Base-by-base conservation (phyloP, 2,329 filamentous ascomycete species). In the Hymenoscyphus fructigenus region DNA sequence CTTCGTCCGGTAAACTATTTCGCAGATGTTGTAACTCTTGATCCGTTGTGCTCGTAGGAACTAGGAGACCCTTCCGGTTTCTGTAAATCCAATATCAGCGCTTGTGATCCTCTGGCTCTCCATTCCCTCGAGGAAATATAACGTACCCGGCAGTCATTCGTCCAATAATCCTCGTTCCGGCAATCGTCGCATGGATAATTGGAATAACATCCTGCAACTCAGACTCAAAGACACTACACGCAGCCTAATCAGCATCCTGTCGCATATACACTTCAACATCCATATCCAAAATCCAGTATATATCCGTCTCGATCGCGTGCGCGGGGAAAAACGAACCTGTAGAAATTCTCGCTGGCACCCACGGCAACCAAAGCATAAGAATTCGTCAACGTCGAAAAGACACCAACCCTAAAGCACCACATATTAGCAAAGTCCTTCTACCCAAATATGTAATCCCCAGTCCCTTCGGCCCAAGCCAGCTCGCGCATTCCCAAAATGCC, bases 301-400 rank as follows among this genome's bases (percentile, higher is more conserved):
- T 17, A 38, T 38, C 36, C 36, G 4, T 38, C 36, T 38, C 36
- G 36, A 38, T 38, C 36, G 36, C 36, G 36, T 15, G 36, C 12
- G 5, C 28, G n/a, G 23, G 44, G 44, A 60, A 61, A 57, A 61
- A 71, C 79, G 68, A 78, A 90, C 88, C 87, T 93, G 88, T 98
- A 98, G 81, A 99, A 99, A 86, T 98, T 98, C 84, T 97, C 93
- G 76, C 92, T 97, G 74, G 92, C 93, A 76, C 95, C 95, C 71
- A 97, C 88, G 70, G 94, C 93, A 73, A 97, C 92, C 74, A 99
- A 85, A 73, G 93, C 93, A 80, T 97, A 99, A 66, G 92, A 94
- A 82, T 99, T 99, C 73, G 95, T 99, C 77, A 99, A 90, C 68
- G 92, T 97, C 67, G 93, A 82, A 80, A 99, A 99, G 77, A 98